Conservation (phyloP, 108 stramenopile genomes). For the Conticribra weissflogii region DNA sequence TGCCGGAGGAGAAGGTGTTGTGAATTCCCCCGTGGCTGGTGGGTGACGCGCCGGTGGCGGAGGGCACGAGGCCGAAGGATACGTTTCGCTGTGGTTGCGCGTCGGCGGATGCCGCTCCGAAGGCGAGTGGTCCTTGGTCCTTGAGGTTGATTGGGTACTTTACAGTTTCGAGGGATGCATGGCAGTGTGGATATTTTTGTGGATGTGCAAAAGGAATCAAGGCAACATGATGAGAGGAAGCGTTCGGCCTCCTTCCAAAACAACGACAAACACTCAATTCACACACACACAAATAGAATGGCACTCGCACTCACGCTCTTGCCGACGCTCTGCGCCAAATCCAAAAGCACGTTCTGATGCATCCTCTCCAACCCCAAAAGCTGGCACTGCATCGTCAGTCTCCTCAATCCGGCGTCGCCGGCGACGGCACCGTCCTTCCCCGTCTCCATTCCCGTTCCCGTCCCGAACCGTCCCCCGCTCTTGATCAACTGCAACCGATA, state of each 20-base stretch:
- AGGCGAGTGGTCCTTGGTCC: not conserved
- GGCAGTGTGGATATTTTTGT: not conserved
- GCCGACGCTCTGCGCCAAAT: slow-evolving; percentile 29
- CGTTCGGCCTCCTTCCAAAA: not conserved
- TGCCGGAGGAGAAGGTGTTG: too few species aligned
- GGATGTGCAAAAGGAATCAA: not conserved
- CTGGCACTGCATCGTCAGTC: slow-evolving; percentile 66
- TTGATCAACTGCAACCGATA: slow-evolving; percentile 48
- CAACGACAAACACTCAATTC: not conserved
- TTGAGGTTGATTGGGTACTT: slow-evolving; percentile 30
- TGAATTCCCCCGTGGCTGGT: too few species aligned
- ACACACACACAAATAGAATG: not conserved
- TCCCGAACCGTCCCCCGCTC: too few species aligned
- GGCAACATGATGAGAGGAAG: not conserved
- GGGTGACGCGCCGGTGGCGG: too few species aligned
- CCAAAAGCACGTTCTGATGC: slow-evolving; percentile 61
- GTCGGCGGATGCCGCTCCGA: too few species aligned
- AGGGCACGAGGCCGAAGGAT: too few species aligned
- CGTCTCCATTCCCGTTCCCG: too few species aligned
- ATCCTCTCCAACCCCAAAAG: slow-evolving; percentile 67
- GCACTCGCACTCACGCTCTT: slow-evolving; percentile 11
- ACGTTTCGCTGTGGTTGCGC: too few species aligned
- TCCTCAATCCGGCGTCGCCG: slow-evolving; percentile 30
- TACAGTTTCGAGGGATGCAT: not conserved
- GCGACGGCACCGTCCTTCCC: too few species aligned